A percentile compares a stretch with the other conserved stretches of the same genome.
These are phyloP conservation scores for Dryas alaskensis DNA, from an alignment of 306 rosid genomes.

Conservation along the genomic window DNA sequence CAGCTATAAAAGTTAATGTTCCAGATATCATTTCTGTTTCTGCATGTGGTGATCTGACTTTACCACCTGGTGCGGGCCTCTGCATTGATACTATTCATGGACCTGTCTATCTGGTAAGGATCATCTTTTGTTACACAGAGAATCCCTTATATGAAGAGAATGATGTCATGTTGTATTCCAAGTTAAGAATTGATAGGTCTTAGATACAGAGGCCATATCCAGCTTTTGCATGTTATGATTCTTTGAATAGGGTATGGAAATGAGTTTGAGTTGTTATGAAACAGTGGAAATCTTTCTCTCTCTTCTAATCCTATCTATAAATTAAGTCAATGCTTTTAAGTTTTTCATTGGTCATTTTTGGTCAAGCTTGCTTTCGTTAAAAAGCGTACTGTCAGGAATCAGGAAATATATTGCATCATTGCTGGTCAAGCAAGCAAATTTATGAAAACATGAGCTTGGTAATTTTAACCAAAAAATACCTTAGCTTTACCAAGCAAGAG, in stretches of 20 bases:
- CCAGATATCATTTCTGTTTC: slow-evolving; percentile 89
- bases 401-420: background rate
- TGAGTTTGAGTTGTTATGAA: background rate
- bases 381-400: background rate
- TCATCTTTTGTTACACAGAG: background rate
- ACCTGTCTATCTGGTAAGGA: slow-evolving; percentile 77
- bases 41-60: slow-evolving; percentile 91
- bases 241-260: background rate
- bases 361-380: too few relatives aligned
- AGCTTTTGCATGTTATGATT: slow-evolving; percentile 5
- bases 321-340: background rate
- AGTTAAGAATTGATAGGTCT: background rate
- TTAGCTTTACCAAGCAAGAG: background rate
- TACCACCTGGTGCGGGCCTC: slow-evolving; percentile 98
- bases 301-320: background rate
- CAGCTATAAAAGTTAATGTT: slow-evolving; percentile 68
- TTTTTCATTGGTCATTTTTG: too few relatives aligned
- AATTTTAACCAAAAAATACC: background rate
- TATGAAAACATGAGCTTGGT: background rate
- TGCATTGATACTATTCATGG: slow-evolving; percentile 81
- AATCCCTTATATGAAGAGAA: background rate
- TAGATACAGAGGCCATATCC: background rate
- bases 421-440: background rate
- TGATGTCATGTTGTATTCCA: background rate
- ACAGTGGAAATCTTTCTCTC: background rate